Base-by-base conservation (phyloP, 345 rosid species). In the Dimocarpus longan region DNA sequence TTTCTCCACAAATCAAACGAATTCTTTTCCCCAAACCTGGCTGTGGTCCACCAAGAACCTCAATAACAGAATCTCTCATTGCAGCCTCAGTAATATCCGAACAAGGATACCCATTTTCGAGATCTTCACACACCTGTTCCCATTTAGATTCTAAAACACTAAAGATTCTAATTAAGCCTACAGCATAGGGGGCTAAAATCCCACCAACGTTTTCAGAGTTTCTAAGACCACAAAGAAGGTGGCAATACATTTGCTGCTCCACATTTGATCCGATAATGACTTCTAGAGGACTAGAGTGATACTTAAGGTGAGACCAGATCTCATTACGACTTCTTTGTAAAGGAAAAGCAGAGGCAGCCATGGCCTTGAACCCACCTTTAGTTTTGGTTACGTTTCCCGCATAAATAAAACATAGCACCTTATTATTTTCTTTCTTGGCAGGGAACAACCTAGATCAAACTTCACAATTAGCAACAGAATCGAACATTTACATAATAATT, bases 171-270 rank as follows among this genome's bases (percentile, higher is more conserved):
- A 78, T 76, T 64, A 89, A 70, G 50, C 88, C 90, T 28, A 63
- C 8, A 0, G 87, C 90, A 83, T 87, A 84, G 0, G 88, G 85
- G 19, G 85, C 87, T 65, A 22, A 69, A 76, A 89, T 86, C 44
- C 83, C 87, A 82, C 83, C 86, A 1, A 89, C 62, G 42, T 50
- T 39, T 78, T 86, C 81, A 78, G 32, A 86, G 74, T 76, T 72
- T 71, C 84, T 71, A 60, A 89, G 87, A 57, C 86, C 88, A 75
- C 90, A 84, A 48, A 89, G 88, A 63, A 87, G 89, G 80, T 87
- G 89, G 74, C 89, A 85, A 59, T 85, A 89, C 82, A 84, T 82
- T 76, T 89, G 90, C 21, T 80, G 80, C 73, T 85, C 78, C 68
- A 77, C 11, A 81, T 85, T 77, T 68, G 80, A 74, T 77, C 89